phyloP scores from a whole-genome alignment of 2,329 filamentous ascomycete genomes.

The Paracoccidioides brasiliensis region DNA sequence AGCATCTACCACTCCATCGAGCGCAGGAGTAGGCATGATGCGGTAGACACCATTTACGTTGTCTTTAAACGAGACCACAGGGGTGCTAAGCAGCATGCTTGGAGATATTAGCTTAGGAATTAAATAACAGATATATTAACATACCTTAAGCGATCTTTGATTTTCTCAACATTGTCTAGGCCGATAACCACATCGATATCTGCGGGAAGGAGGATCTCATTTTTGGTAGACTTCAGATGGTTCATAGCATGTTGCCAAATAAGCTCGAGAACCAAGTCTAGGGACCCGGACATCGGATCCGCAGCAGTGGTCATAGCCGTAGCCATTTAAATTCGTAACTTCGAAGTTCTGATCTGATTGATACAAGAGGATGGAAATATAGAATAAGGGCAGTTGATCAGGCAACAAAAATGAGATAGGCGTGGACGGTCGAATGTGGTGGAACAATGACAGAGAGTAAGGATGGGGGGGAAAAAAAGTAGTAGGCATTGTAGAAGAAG shows the following conservation, averaged over 20 bases:
- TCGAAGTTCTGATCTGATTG: background rate
- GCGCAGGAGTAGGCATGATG: constrained; percentile 18
- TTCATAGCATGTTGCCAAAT: constrained; percentile 22
- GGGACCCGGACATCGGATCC: constrained; percentile 6
- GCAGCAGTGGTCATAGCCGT: constrained; percentile 3
- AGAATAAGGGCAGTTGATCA: background rate
- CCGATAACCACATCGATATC: constrained; percentile 21
- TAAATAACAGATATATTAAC: background rate
- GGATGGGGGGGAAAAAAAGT: background rate
- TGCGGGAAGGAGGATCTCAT: constrained; percentile 21
- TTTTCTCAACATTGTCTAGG: constrained; percentile 18
- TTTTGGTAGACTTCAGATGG: constrained; percentile 19
- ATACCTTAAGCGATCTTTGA: constrained; percentile 22
- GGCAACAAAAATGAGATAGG: background rate
- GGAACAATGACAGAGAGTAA: background rate
- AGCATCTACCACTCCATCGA: constrained; percentile 14
- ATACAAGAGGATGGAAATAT: background rate
- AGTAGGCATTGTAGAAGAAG: constrained; percentile 1
- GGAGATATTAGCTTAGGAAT: constrained; percentile 8
- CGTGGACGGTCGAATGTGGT: background rate
- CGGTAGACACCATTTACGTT: constrained; percentile 18
- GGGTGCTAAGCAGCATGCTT: constrained; percentile 16
- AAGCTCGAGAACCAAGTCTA: constrained; percentile 13
- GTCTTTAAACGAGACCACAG: constrained; percentile 19
- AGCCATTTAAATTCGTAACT: constrained; percentile 8